Conservation (phyloP, 1,284 basidiomycete genomes). For the Porodaedalea pini region DNA sequence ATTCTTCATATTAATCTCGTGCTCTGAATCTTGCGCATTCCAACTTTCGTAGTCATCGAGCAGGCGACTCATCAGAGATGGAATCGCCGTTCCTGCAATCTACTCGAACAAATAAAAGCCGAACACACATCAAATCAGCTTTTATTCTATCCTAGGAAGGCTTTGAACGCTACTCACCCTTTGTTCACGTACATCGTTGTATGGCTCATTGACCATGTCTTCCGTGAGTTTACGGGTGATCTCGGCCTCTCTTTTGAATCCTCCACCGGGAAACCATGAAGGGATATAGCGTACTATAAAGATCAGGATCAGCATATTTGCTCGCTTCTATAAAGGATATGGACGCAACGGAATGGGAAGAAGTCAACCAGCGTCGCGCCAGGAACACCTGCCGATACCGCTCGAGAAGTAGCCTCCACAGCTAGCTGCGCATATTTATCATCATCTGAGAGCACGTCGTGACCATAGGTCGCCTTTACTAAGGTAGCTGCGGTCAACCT, state of each 20-base stretch:
- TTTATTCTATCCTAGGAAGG: not conserved
- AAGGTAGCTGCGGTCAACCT: constrained; percentile 15
- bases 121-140: not conserved
- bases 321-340: not conserved
- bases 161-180: not conserved
- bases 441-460: constrained; percentile 20
- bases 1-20: constrained; percentile 5
- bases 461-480: constrained; percentile 12
- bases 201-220: constrained; percentile 7
- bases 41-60: constrained; percentile 14
- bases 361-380: constrained; percentile 16
- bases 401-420: not conserved
- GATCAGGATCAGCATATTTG: not conserved
- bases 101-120: not conserved
- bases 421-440: not conserved
- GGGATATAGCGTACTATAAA: constrained; percentile 15
- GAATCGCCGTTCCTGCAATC: constrained; percentile 1
- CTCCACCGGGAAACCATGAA: constrained; percentile 12
- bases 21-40: not conserved
- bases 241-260: constrained; percentile 6
- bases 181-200: constrained; percentile 3
- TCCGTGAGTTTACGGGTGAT: not conserved
- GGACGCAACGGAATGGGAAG: constrained; percentile 10
- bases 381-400: constrained; percentile 3
- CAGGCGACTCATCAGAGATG: constrained; percentile 9